Evolutionary conservation across 768 basidiomycete species (phyloP), one percentile per base, ranked within the genome.

Genomic region (Nidularia sp.): DNA sequence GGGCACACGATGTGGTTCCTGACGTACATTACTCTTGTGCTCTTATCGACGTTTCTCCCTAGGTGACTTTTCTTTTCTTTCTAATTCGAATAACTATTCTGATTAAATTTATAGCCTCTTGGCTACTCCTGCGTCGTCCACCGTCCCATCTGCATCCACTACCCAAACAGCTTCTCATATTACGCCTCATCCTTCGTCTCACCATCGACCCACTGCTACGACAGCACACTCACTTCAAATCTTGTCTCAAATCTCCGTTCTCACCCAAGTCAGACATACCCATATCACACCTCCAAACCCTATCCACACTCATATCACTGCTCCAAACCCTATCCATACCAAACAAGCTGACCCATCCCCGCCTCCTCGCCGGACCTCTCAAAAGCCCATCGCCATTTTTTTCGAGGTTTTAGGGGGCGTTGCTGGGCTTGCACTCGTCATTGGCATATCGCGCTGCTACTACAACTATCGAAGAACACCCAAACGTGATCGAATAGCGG

Each of bases 361-460:
- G 1, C 48, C 52, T 15, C 45, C 34, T 31, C 36, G 51, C 47
- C 48, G 45, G 39, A n/a, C 47, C 51, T n/a, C 47, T 48, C 65
- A 68, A 56, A 66, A 61, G n/a, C 61, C 70, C 34, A 68, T 74
- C 34, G 56, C 63, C 48, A 73, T 81, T 55, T 69, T 75, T 15
- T 74, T 81, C 55, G 75, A 71, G 58, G 68, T 73, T 9, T 58
- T 82, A 10, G 79, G 72, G 31, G 77, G 76, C 34, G 31, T 78
- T 32, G 56, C 70, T 3, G 72, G 53, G 8, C 47, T 76, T 4
- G 47, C 59, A 18, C 42, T 81, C 34, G 35, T 78, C 22, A 39
- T 73, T 34, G 60, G 67, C 34, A 54, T 74, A 53, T 13, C 68
- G 7, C 78, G 79, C 22, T 81, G 75, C 53, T 58, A 65, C 45